A percentile compares a stretch with the other conserved stretches of the same genome.
Conservation (phyloP, 116 monocot genomes). For the Dioscorea cayenensis region DNA sequence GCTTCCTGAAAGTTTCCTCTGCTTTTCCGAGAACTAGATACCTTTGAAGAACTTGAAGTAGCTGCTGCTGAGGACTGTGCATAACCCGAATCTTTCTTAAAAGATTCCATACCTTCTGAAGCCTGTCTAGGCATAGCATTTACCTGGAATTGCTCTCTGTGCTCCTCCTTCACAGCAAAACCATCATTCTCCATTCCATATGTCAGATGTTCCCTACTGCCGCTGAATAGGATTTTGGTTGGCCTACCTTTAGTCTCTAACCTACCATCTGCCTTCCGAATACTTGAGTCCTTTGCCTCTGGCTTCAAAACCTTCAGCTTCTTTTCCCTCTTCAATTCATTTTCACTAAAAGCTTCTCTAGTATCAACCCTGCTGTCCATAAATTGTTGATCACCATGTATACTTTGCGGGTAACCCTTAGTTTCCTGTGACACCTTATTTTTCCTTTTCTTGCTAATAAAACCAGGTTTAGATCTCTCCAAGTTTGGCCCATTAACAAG, state of each 20-base stretch:
- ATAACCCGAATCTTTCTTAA: conserved; percentile 37
- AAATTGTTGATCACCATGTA: background rate
- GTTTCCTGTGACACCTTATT: conserved; percentile 36
- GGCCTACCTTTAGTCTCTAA: conserved; percentile 17
- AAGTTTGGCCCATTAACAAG: conserved; percentile 17
- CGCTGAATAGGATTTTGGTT: conserved; percentile 17
- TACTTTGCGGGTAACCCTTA: conserved; percentile 13
- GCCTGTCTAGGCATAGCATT: conserved; percentile 16
- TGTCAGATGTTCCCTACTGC: conserved; percentile 5
- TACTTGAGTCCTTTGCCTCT: conserved; percentile 27
- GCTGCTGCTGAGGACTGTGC: conserved; percentile 34
- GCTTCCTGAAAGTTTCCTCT: conserved; percentile 57
- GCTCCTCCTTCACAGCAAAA: conserved; percentile 17
- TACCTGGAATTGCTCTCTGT: conserved; percentile 5
- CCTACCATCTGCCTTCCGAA: conserved; percentile 11
- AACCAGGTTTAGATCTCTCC: conserved; percentile 25
- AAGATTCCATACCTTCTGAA: conserved; percentile 22
- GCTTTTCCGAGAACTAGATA: conserved; percentile 62
- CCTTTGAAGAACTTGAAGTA: conserved; percentile 85
- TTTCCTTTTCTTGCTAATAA: conserved; percentile 44
- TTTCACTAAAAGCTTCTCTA: conserved; percentile 31
- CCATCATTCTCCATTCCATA: conserved; percentile 21
- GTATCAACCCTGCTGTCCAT: conserved; percentile 6
- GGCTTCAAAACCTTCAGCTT: conserved; percentile 29
- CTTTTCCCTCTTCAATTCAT: conserved; percentile 41